phyloP scores from a whole-genome alignment of 2,329 filamentous ascomycete genomes.

The Ceratocystis harringtonii region DNA sequence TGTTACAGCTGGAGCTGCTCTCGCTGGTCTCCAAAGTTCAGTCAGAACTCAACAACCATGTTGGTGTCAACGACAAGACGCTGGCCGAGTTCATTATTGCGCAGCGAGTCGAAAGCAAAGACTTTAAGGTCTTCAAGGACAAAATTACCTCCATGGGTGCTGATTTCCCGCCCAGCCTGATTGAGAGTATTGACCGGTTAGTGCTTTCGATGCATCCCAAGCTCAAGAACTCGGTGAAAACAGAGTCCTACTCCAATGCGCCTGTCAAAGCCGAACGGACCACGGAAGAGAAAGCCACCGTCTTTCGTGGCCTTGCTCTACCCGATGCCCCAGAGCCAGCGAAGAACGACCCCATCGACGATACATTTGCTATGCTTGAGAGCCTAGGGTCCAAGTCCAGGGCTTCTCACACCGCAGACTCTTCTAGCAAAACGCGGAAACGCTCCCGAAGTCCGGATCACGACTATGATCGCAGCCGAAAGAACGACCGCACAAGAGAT shows the following conservation, averaged over 20 bases:
- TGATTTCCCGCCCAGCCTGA: conserved; percentile 68
- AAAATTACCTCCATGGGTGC: conserved; percentile 62
- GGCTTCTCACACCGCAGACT: conserved; percentile 31
- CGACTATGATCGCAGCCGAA: conserved; percentile 1
- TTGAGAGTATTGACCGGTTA: conserved; percentile 82
- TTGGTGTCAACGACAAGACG: conserved; percentile 84
- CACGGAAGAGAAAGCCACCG: conserved; percentile 57
- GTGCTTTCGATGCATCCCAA: conserved; percentile 83
- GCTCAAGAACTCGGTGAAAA: conserved; percentile 43
- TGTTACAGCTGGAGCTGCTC: conserved; percentile 79
- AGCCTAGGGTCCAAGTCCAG: conserved; percentile 38
- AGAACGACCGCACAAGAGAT: conserved; percentile 21
- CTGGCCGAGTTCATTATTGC: conserved; percentile 93
- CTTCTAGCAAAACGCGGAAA: conserved; percentile 27
- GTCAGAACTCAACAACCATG: conserved; percentile 84
- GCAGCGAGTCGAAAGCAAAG: conserved; percentile 62
- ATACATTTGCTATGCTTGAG: conserved; percentile 86
- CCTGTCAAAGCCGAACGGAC: conserved; percentile 11
- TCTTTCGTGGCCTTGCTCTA: conserved; percentile 82
- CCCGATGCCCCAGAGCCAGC: conserved; percentile 47
- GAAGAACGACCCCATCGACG: conserved; percentile 56
- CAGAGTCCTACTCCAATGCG: not conserved
- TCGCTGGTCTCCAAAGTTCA: conserved; percentile 91
- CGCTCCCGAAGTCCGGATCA: conserved; percentile 37
- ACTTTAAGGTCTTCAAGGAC: conserved; percentile 57